Conservation (phyloP, 2,329 filamentous ascomycete species). For the Trichophyton schoenleinii region DNA sequence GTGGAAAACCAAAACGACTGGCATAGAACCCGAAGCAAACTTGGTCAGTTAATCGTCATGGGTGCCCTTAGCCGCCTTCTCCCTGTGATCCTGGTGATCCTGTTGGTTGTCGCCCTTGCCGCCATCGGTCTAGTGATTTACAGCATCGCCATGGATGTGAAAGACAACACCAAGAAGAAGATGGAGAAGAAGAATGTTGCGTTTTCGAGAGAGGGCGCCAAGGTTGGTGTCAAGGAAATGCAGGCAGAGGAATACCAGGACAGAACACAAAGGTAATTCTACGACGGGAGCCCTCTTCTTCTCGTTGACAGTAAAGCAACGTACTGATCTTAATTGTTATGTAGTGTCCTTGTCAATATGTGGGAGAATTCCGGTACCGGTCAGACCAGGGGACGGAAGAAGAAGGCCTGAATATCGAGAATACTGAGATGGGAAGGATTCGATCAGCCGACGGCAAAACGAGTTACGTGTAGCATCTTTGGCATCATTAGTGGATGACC, state of each 20-base stretch:
- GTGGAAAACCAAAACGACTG: not conserved
- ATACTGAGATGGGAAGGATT: not conserved
- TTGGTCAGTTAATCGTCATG: not conserved
- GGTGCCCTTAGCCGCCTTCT: constrained; percentile 27
- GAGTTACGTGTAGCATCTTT: not conserved
- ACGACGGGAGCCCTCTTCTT: constrained; percentile 2
- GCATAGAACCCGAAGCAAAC: not conserved
- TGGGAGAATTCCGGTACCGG: constrained; percentile 26
- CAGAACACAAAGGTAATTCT: constrained; percentile 42
- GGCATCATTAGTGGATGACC: not conserved
- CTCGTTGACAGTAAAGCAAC: not conserved
- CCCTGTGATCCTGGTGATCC: constrained; percentile 45
- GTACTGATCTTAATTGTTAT: not conserved
- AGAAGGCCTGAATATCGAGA: not conserved
- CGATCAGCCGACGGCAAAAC: not conserved
- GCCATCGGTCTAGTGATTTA: constrained; percentile 47
- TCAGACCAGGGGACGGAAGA: not conserved
- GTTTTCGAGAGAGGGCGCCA: constrained; percentile 48
- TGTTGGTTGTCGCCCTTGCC: constrained; percentile 39
- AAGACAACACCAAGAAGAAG: constrained; percentile 44
- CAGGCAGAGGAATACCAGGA: constrained; percentile 47
- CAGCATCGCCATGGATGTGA: constrained; percentile 46
- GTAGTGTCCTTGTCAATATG: constrained; percentile 36
- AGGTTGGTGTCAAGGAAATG: constrained; percentile 48
- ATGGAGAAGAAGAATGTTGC: constrained; percentile 53